These are phyloP conservation scores for Spiromastix sp. DNA, from an alignment of 2,329 filamentous ascomycete species.

Conservation along the genomic window DNA sequence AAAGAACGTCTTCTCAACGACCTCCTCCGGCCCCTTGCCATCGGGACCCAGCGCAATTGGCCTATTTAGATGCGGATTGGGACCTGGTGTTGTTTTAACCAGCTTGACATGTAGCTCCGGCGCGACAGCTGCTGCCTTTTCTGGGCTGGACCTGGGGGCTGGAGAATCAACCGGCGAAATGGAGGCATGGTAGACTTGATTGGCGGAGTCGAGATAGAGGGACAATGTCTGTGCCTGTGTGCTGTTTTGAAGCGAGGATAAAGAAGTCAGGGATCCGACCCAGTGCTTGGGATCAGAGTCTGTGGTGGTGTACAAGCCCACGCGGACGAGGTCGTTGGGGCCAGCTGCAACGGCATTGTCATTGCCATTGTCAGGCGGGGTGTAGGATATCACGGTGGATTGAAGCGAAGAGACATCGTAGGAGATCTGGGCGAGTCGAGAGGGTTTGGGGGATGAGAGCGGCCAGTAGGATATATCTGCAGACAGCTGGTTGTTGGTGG, in stretches of 20 bases:
- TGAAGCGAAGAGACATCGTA: constrained; percentile 30
- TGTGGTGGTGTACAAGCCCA: constrained; percentile 39
- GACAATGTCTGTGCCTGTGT: constrained; percentile 23
- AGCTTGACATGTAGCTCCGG: constrained; percentile 22
- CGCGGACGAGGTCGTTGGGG: constrained; percentile 42
- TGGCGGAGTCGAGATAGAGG: constrained; percentile 27
- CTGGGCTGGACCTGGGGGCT: constrained; percentile 8
- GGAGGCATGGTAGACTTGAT: constrained; percentile 31
- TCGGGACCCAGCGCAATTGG: constrained; percentile 28
- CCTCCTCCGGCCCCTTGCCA: constrained; percentile 27
- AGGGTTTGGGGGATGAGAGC: constrained; percentile 21
- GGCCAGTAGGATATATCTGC: constrained; percentile 31
- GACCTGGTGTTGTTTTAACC: constrained; percentile 21
- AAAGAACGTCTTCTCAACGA: constrained; percentile 33
- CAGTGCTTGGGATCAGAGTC: constrained; percentile 25
- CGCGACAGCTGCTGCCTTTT: not conserved
- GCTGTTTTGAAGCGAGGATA: constrained; percentile 21
- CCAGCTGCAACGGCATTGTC: constrained; percentile 16
- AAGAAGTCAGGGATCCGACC: constrained; percentile 31
- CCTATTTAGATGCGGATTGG: constrained; percentile 29
- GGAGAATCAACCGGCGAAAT: constrained; percentile 16
- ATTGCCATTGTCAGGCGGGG: constrained; percentile 20
- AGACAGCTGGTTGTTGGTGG: constrained; percentile 12
- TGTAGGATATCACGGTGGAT: constrained; percentile 28
- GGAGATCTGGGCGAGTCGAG: constrained; percentile 29